phyloP scores from a whole-genome alignment of 1,139 yeast genomes.

The Scheffersomyces cryptocercus region DNA sequence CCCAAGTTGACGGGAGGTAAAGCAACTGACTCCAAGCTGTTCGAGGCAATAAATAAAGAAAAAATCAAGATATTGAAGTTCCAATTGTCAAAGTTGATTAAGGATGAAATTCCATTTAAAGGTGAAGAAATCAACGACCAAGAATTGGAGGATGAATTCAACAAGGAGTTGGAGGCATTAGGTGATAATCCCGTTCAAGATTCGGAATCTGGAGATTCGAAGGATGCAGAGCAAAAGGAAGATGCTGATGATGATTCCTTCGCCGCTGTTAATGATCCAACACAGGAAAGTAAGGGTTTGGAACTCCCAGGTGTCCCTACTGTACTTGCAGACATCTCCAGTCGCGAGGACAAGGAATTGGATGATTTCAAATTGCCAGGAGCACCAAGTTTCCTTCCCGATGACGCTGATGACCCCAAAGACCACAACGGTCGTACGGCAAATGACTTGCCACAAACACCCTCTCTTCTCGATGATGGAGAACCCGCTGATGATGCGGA shows the following conservation, averaged over 20 bases:
- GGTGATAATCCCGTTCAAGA: slow-evolving; percentile 5
- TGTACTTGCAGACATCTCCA: neutral
- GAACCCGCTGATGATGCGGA: slow-evolving; percentile 2
- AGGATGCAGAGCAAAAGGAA: neutral
- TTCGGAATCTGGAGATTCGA: too few species aligned
- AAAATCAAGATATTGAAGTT: slow-evolving; percentile 41
- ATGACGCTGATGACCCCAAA: slow-evolving; percentile 3
- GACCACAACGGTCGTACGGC: slow-evolving; percentile 6
- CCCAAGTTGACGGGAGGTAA: slow-evolving; percentile 35
- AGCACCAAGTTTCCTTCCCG: slow-evolving; percentile 17
- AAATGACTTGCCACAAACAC: slow-evolving; percentile 4
- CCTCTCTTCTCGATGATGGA: slow-evolving; percentile 4
- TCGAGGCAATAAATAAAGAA: slow-evolving; percentile 30
- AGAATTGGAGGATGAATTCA: slow-evolving; percentile 26
- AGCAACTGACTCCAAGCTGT: slow-evolving; percentile 24
- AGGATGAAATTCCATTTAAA: slow-evolving; percentile 34
- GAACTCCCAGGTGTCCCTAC: neutral
- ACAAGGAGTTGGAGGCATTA: slow-evolving; percentile 24
- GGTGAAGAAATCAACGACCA: slow-evolving; percentile 23
- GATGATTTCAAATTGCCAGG: slow-evolving; percentile 11
- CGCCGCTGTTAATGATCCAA: slow-evolving; percentile 2
- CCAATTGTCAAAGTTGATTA: slow-evolving; percentile 41
- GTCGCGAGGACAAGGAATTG: neutral
- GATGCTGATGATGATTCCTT: slow-evolving; percentile 9
- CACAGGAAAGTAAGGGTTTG: slow-evolving; percentile 2